Evolutionary conservation across 176 grass and related monocot genomes (phyloP), one percentile per base, ranked within the genome.

Genomic region (Carex littledalei): DNA sequence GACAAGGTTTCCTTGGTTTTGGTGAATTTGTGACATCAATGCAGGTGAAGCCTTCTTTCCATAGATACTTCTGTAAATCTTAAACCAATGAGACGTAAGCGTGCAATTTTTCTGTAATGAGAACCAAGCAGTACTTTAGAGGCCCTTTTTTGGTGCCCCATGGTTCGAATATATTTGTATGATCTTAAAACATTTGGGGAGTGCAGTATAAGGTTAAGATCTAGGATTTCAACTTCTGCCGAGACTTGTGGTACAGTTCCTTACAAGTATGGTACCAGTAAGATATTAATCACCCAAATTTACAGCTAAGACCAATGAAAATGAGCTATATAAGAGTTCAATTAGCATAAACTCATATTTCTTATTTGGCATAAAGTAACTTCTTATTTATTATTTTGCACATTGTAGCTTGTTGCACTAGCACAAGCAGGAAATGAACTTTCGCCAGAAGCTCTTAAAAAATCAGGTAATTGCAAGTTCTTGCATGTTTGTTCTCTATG

Each of bases 391-490:
- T 54, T 69, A 57, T 85, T 50, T 31, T 82, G 2, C 43, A 56
- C 87, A 50, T 83, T 62, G 15, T 63, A 99, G 96, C 96, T 99
- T 85, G 93, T 99, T 78, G 79, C 96, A 80, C 60, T 99, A 77
- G 96, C 93, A 64, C 96, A 99, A 79, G 84, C 85, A 18, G 96
- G 96, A 57, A 89, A 89, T 75, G 91, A 92, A 84, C 93, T 99
- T 17, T 90, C 84, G 22, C 91, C 82, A 61, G 91, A 94, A 66
- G 81, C 84, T 84, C 81, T 99, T 78, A 84, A 82, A 72, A 82
- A 56, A 0, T 88, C 91, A 63, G 96, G 96, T 99, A 87, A 65
- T 43, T 18, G 47, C 79, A 82, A 88, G 63, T 17, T 74, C 3
- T 68, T 55, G 17, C 34, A 8, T 67, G 17, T 32, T 85, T 67